These are phyloP conservation scores for Spathaspora sp. DNA, from an alignment of 1,139 yeast species.

Conservation along the genomic window DNA sequence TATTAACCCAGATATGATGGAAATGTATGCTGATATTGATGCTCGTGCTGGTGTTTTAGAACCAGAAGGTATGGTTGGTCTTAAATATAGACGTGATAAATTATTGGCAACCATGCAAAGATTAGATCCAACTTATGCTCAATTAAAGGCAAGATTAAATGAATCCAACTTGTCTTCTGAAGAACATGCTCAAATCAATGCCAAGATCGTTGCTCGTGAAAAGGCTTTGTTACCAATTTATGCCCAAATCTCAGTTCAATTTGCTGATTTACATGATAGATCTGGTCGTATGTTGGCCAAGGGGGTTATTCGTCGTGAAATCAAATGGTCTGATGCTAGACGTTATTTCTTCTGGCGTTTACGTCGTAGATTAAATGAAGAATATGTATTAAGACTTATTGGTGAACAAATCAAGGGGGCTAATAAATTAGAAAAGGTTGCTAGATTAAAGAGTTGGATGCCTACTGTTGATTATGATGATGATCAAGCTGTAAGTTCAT, in stretches of 20 bases:
- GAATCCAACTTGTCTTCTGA: slow-evolving; percentile 56
- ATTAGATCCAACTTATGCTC: slow-evolving; percentile 73
- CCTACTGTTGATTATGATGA: slow-evolving; percentile 71
- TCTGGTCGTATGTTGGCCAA: slow-evolving; percentile 97
- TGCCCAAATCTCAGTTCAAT: slow-evolving; percentile 89
- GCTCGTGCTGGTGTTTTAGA: slow-evolving; percentile 98
- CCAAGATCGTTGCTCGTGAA: slow-evolving; percentile 76
- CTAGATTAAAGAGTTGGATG: slow-evolving; percentile 87
- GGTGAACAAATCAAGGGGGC: slow-evolving; percentile 62
- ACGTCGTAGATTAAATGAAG: slow-evolving; percentile 94
- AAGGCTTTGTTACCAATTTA: slow-evolving; percentile 79
- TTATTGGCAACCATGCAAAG: slow-evolving; percentile 86
- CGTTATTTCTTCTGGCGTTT: slow-evolving; percentile 98
- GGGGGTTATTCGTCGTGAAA: slow-evolving; percentile 82
- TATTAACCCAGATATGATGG: slow-evolving; percentile 96
- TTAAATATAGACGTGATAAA: slow-evolving; percentile 93
- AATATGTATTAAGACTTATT: slow-evolving; percentile 76
- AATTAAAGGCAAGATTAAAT: slow-evolving; percentile 59
- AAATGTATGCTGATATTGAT: slow-evolving; percentile 96
- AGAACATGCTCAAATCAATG: slow-evolving; percentile 63
- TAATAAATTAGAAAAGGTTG: slow-evolving; percentile 75
- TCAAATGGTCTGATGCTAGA: slow-evolving; percentile 86
- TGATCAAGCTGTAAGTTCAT: slow-evolving; percentile 77
- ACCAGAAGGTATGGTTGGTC: slow-evolving; percentile 99
- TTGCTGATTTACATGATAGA: slow-evolving; percentile 96